Evolutionary conservation across 768 basidiomycete species (phyloP), one percentile per base, ranked within the genome.

Genomic region (Tephrocybe rancida): DNA sequence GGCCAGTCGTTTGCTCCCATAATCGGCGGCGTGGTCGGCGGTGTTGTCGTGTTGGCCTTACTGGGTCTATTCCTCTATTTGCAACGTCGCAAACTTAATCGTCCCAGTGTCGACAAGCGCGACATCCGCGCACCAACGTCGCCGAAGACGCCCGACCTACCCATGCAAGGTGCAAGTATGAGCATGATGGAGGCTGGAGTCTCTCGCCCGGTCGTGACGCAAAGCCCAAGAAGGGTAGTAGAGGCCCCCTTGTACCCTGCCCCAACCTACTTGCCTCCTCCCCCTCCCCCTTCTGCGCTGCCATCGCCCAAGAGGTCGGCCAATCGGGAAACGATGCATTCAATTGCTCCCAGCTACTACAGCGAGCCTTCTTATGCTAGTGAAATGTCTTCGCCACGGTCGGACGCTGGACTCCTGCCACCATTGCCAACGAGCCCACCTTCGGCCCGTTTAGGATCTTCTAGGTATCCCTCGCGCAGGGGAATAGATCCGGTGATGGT

Each of bases 271-370:
- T 61, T 67, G 11, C 62, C 66, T 7, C 59, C 61, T 0, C 35
- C 50, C 21, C 39, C 49, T 14, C 50, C 54, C 19, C 57, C 56
- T 8, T 16, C 16, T 4, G 35, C 11, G 26, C 55, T 44, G 14
- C 18, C 25, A 5, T 35, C 41, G 25, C 7, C 47, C 18, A 14
- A 24, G 22, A 16, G 2, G n/a, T 30, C 46, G 3, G 26, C 35
- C n/a, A 54, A 49, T 44, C 39, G 49, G 19, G 52, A 61, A 19
- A 51, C 53, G 48, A 39, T 57, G 48, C 71, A 70, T 45, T 73
- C 73, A 1, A 70, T 74, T 35, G 70, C 73, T 50, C 72, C 73
- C n/a, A 74, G 73, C 58, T 72, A 73, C 55, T 74, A 73, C 50
- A 69, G 67, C n/a, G 62, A 67, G 50, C 64, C 67, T 2, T 52